phyloP scores from a whole-genome alignment of 164 flowering plant species.

The Cinnamomum micranthum region DNA sequence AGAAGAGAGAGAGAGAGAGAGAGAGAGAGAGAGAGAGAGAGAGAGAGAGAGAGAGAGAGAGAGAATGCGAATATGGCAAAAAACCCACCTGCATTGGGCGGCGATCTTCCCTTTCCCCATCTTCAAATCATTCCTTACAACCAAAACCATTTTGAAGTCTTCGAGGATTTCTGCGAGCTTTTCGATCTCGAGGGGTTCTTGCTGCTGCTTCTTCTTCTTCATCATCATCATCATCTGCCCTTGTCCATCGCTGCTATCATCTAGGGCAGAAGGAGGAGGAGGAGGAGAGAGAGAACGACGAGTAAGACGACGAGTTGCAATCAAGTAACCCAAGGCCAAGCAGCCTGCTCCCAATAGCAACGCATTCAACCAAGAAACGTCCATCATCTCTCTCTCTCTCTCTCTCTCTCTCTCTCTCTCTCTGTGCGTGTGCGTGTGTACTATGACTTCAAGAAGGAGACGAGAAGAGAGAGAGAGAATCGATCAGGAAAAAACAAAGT shows the following conservation, averaged over 20 bases:
- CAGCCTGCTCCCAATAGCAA: constrained; percentile 79
- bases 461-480: too few relatives aligned
- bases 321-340: constrained; percentile 63
- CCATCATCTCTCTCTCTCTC: constrained; percentile 29
- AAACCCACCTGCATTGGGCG: constrained; percentile 89
- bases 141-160: constrained; percentile 96
- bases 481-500: too few relatives aligned
- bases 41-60: not conserved
- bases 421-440: not conserved
- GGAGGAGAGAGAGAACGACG: constrained; percentile 1
- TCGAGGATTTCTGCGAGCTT: constrained; percentile 79
- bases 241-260: constrained; percentile 11
- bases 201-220: constrained; percentile 21
- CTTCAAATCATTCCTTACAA: constrained; percentile 94
- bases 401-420: not conserved
- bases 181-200: constrained; percentile 61
- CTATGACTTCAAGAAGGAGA: too few relatives aligned
- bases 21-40: not conserved
- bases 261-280: constrained; percentile 13
- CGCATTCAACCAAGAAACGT: constrained; percentile 63
- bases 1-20: not conserved
- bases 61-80: not conserved
- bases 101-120: constrained; percentile 99
- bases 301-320: constrained; percentile 38
- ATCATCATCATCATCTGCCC: constrained; percentile 12